Percentiles rank a stretch among this genome's conserved stretches.
Conservation (phyloP, 106 monocot species). For the Dioscorea zingiberensis region DNA sequence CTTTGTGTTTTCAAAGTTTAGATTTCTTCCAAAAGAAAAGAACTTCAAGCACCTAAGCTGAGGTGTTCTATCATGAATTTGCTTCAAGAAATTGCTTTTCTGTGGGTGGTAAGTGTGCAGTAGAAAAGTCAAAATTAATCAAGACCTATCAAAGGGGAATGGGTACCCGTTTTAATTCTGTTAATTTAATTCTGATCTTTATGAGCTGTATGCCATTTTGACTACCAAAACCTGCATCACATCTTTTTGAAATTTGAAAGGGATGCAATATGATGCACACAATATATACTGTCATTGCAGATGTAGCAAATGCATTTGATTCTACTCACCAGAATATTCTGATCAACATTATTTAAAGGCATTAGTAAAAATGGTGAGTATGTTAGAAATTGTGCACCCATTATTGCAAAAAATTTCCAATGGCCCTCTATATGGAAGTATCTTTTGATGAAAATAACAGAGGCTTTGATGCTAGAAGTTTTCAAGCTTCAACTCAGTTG, state of each 20-base stretch:
- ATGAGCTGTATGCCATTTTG: conserved; percentile 46
- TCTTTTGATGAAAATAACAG: conserved; percentile 17
- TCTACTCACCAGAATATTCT: conserved; percentile 67
- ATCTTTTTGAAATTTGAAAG: conserved; percentile 38
- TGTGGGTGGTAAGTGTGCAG: neutral
- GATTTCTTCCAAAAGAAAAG: conserved; percentile 75
- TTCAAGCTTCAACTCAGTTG: conserved; percentile 23
- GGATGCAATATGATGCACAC: conserved; percentile 16
- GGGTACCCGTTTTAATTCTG: conserved; percentile 29
- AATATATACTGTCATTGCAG: conserved; percentile 79
- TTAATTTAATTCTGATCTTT: conserved; percentile 64
- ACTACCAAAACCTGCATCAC: conserved; percentile 38
- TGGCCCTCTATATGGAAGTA: conserved; percentile 18
- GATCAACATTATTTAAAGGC: conserved; percentile 47
- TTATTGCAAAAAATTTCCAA: conserved; percentile 32
- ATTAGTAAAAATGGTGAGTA: conserved; percentile 42
- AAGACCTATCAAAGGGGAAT: neutral
- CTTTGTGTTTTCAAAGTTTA: conserved; percentile 77
- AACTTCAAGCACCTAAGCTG: conserved; percentile 33
- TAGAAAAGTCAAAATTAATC: neutral
- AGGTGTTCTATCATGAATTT: neutral
- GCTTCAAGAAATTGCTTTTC: neutral
- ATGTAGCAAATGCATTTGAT: conserved; percentile 94
- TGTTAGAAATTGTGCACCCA: conserved; percentile 37
- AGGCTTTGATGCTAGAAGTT: conserved; percentile 1